Base-by-base conservation (phyloP, 805 yeast genomes). In the Candida rishiriensis region DNA sequence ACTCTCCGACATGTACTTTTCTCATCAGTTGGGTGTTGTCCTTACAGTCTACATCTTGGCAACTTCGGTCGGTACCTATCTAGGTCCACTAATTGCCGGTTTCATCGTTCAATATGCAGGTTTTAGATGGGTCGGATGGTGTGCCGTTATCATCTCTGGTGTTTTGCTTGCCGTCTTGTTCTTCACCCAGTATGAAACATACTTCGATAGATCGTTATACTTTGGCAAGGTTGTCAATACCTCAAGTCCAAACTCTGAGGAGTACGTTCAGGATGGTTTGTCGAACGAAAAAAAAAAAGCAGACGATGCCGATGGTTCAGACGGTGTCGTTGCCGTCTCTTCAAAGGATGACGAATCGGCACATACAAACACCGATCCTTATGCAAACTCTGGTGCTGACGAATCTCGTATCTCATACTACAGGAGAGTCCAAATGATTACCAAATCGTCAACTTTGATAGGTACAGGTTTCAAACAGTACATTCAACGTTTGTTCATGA, bases 61-160 rank as follows among this genome's bases (percentile, higher is more conserved):
- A 21, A 81, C 88, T 3, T 80, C 89, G 30, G 75, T 81, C 12
- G 91, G 93, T 43, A 83, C 90, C 2, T 86, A 81, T 58, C 65
- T 86, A 47, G 91, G 93, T 2, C 95, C 95, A 2, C 65, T 87
- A 42, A 73, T 85, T 50, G 90, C 88, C 15, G 89, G 88, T n/a
- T 79, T 81, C 53, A 78, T 85, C 50, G 75, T 81, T 9, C 72
- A 77, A 37, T 65, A 73, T 37, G 69, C 75, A 26, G 73, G 78
- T n/a, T 87, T 85, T 67, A 70, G 85, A 55, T 87, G 95, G 95
- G 87, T 85, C 7, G 88, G 89, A 30, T 81, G 81, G 75, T 57
- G 72, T 51, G 81, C 79, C 13, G 78, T 77, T 7, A 84, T 86
- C 58, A 72, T 81, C 44, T 79, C 83, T 10, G 89, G 81, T 35